Evolutionary conservation across 2,329 filamentous ascomycete genomes (phyloP), one percentile per base, ranked within the genome.

Genomic region (Juglanconis juglandina): DNA sequence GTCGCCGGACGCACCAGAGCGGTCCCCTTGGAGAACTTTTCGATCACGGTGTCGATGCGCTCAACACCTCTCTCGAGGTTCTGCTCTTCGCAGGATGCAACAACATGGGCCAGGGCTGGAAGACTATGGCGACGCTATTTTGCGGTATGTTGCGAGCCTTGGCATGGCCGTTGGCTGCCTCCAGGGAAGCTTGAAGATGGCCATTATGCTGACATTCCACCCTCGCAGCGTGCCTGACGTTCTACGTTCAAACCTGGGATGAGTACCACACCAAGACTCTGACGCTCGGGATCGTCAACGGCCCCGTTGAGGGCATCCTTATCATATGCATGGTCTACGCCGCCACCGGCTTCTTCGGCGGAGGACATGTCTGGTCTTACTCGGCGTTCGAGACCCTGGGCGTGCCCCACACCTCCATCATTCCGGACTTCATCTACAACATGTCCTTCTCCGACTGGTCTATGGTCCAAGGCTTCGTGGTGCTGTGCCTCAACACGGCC

Each of bases 171-270:
- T 59, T 11, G 5, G 11, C 17, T 9, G 4, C 14, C n/a, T 4
- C 13, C 14, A 13, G 8, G 8, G 4, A n/a, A 46, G 14, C 5
- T 24, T 46, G 11, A n/a, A 9, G 17, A 11, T 5, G 30, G 30
- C 58, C 57, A 35, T 60, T 41, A 24, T 30, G 4, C 30, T 53
- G 42, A 48, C 46, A 30, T 32, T n/a, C 3, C 5, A 32, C 32
- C 6, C 5, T 39, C 39, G 53, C 63, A 92, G 89, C 90, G 6
- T 86, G 94, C 61, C 81, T 96, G 68, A 97, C 95, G n/a, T 99
- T 99, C 76, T 98, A 98, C 75, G 89, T 98, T 47, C 95, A 98
- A 74, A 98, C 95, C 39, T 99, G 95, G 95, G 95, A 99, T 71
- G 95, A 98, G 74, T 99, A 98, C 77, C 94, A 98, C 77, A 99